These are phyloP conservation scores for Secale cereale DNA, from an alignment of 176 grass and related monocot species.

Conservation along the genomic window DNA sequence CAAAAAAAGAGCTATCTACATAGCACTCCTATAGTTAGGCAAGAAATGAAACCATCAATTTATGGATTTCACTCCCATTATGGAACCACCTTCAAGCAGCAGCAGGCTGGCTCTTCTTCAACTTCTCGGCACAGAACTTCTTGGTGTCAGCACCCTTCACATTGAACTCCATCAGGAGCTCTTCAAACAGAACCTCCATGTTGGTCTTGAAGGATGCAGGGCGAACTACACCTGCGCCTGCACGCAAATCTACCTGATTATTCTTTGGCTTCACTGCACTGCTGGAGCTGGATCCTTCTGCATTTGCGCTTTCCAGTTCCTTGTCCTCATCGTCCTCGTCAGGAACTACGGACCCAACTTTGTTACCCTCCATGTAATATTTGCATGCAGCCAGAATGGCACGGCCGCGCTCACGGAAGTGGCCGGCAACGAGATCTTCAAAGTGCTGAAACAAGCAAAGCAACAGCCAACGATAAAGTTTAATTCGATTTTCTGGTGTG, in stretches of 20 bases:
- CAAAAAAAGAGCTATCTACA: conserved; percentile 10
- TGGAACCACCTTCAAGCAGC: conserved; percentile 26
- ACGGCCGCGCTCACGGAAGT: conserved; percentile 58
- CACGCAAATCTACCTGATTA: background rate
- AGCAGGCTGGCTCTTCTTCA: conserved; percentile 39
- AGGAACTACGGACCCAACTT: conserved; percentile 59
- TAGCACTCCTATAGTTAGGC: conserved; percentile 27
- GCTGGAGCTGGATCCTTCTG: conserved; percentile 30
- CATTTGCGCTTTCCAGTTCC: background rate
- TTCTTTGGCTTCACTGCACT: background rate
- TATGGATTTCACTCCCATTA: conserved; percentile 27
- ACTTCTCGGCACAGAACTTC: conserved; percentile 55
- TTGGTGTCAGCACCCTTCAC: conserved; percentile 83
- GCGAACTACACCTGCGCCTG: background rate
- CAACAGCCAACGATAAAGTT: background rate
- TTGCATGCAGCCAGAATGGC: conserved; percentile 65
- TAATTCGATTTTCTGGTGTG: background rate
- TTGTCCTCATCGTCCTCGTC: conserved; percentile 31
- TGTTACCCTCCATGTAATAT: conserved; percentile 67
- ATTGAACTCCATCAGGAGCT: conserved; percentile 92
- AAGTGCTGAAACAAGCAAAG: conserved; percentile 79
- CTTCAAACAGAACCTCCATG: conserved; percentile 59
- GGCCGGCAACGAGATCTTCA: conserved; percentile 63
- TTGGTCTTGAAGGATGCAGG: conserved; percentile 30
- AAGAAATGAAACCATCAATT: conserved; percentile 35